Evolutionary conservation across 2,329 filamentous ascomycete species (phyloP), one percentile per base, ranked within the genome.

Genomic region (Aspergillus pseudotamarii): DNA sequence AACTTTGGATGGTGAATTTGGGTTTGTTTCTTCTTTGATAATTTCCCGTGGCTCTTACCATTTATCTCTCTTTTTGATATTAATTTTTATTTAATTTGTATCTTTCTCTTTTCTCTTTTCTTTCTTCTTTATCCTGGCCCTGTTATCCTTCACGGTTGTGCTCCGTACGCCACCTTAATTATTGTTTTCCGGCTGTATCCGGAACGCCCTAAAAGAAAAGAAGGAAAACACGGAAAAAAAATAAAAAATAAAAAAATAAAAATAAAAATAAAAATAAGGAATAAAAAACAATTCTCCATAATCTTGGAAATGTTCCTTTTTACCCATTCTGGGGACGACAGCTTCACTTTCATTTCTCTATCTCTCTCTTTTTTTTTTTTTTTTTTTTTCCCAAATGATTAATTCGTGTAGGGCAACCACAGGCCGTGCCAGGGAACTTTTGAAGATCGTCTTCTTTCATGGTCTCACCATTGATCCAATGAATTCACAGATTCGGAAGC

Each of bases 131-230:
- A 28, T 50, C 26, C 30, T n/a, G 9, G 23, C 41, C 50, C 30
- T 38, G 36, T 21, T 28, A 46, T 56, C 23, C 53, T 34, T 50
- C 58, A 43, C 51, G 51, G 51, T n/a, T 55, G 51, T 55, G 51
- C 21, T 55, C 51, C 51, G 51, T 38, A 57, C 53, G 55, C 54
- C 59, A 57, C 45, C 23, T 21, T 43, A 41, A 54, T 60, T 55
- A 58, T 58, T 58, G 36, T 48, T 48, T 41, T 58, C 41, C 56
- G 56, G 45, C 56, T 34, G 43, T 58, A 48, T 48, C 56, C 51
- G 51, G 51, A 51, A 32, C 28, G 14, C 32, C 34, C 51, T 55
- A 55, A 51, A 26, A 46, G 4, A 48, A n/a, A 43, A 43, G 19
- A 34, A 32, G 4, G 34, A 16, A 38, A 38, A 38, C 14, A 38